phyloP scores from a whole-genome alignment of 305 asterid genomes.

The Euphrasia arctica region DNA sequence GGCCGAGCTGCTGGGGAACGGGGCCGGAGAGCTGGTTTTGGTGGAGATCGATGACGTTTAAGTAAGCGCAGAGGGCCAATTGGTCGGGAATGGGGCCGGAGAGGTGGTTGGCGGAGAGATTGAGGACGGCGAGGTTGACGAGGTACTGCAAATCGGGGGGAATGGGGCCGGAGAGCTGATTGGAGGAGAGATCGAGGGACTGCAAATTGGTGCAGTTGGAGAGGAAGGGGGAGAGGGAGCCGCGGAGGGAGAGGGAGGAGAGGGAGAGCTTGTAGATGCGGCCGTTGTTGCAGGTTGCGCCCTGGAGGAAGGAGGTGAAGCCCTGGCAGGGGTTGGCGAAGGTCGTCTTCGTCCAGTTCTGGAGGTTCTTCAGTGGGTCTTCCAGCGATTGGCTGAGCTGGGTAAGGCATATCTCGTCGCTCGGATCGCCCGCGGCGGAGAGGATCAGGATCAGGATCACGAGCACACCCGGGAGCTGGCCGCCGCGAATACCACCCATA shows the following conservation, averaged over 20 bases:
- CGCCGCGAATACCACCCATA: slow-evolving; percentile 36
- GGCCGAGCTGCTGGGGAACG: slow-evolving; percentile 83
- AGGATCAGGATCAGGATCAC: slow-evolving; percentile 16
- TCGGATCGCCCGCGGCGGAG: slow-evolving; percentile 70
- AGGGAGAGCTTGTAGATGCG: slow-evolving; percentile 85
- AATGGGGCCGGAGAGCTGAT: slow-evolving; percentile 64
- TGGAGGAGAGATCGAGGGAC: slow-evolving; percentile 87
- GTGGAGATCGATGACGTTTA: slow-evolving; percentile 92
- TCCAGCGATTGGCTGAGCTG: slow-evolving; percentile 57
- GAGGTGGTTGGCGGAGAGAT: slow-evolving; percentile 68
- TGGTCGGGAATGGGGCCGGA: slow-evolving; percentile 71
- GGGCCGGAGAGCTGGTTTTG: slow-evolving; percentile 59
- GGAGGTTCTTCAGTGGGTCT: slow-evolving; percentile 60
- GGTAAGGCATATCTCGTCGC: slow-evolving; percentile 74
- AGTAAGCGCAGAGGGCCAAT: slow-evolving; percentile 72
- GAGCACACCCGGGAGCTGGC: slow-evolving; percentile 20
- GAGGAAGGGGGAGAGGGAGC: slow-evolving; percentile 82
- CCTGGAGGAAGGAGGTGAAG: slow-evolving; percentile 64
- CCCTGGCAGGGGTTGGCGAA: slow-evolving; percentile 82
- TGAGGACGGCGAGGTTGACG: slow-evolving; percentile 86
- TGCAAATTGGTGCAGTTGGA: slow-evolving; percentile 93
- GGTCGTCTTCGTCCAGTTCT: slow-evolving; percentile 70
- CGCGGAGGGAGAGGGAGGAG: slow-evolving; percentile 58
- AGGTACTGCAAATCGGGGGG: slow-evolving; percentile 67
- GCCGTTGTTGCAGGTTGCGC: slow-evolving; percentile 96